These are phyloP conservation scores for Pugionium dolabratum DNA, from an alignment of 345 rosid genomes.

Conservation along the genomic window DNA sequence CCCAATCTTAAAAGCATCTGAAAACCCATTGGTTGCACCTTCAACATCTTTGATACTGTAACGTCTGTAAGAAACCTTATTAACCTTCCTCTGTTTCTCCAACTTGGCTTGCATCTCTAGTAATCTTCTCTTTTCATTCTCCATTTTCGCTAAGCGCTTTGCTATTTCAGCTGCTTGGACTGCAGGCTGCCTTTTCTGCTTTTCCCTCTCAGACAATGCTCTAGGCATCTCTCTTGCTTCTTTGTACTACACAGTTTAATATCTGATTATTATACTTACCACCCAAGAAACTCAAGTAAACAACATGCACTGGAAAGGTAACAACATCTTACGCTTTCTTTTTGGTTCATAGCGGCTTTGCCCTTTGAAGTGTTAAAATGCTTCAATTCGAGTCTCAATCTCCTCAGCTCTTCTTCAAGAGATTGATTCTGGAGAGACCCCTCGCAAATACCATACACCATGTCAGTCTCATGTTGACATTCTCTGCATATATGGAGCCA, in stretches of 20 bases:
- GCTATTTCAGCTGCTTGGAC: constrained; percentile 48
- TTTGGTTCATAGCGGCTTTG: constrained; percentile 42
- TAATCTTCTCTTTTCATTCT: constrained; percentile 48
- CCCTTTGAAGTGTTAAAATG: constrained; percentile 46
- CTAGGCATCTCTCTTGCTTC: constrained; percentile 44
- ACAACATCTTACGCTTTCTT: constrained; percentile 48
- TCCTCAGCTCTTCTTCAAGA: constrained; percentile 53
- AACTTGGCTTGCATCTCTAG: constrained; percentile 48
- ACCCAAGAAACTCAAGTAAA: neutral
- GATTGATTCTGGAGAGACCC: constrained; percentile 32
- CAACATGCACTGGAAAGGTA: constrained; percentile 2
- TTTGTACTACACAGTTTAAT: constrained; percentile 38
- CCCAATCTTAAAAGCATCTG: constrained; percentile 60
- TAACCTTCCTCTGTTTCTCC: constrained; percentile 40
- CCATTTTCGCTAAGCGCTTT: constrained; percentile 44
- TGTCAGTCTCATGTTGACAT: constrained; percentile 19
- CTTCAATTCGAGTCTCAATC: constrained; percentile 56
- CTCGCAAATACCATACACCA: constrained; percentile 14
- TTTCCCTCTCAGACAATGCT: constrained; percentile 44
- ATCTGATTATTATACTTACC: neutral
- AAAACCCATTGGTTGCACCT: constrained; percentile 58
- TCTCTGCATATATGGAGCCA: constrained; percentile 1
- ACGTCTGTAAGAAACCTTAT: constrained; percentile 41
- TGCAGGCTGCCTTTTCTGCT: constrained; percentile 44
- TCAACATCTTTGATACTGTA: constrained; percentile 68